These are phyloP conservation scores for Starmerella floricola DNA, from an alignment of 805 yeast genomes.

Conservation along the genomic window DNA sequence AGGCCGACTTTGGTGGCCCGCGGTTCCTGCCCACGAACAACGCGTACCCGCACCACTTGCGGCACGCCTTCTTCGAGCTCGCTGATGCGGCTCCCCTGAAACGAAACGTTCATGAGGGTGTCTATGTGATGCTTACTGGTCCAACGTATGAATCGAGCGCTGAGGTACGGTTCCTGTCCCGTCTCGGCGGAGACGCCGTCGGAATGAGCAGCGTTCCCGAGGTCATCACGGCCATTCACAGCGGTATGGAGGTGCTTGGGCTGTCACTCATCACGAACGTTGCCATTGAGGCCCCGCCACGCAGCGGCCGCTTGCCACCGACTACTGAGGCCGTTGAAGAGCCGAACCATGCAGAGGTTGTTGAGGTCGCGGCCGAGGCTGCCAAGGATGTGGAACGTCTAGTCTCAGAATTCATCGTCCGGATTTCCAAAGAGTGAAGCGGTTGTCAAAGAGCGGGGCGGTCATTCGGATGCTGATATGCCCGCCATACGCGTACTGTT, in stretches of 20 bases:
- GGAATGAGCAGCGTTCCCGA: conserved; percentile 99
- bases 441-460: no score
- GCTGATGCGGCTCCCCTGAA: conserved; percentile 37
- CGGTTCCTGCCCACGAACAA: conserved; percentile 81
- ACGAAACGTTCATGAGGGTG: conserved; percentile 73
- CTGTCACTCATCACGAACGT: conserved; percentile 76
- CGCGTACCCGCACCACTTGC: conserved; percentile 67
- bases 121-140: conserved; percentile 74
- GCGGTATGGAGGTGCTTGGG: conserved; percentile 72
- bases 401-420: conserved; percentile 28
- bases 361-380: conserved; percentile 69
- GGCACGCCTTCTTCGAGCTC: conserved; percentile 47
- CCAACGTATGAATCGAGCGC: conserved; percentile 92
- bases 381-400: conserved; percentile 67
- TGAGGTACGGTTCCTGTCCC: conserved; percentile 63
- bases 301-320: conserved; percentile 20
- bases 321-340: conserved; percentile 41
- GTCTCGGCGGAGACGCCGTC: conserved; percentile 81
- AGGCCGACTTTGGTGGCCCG: conserved; percentile 59
- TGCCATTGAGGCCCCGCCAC: conserved; percentile 47
- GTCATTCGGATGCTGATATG: no score
- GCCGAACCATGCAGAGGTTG: conserved; percentile 85
- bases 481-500: no score
- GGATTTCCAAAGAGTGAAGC: no score
- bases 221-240: conserved; percentile 82